phyloP scores from a whole-genome alignment of 1,284 basidiomycete genomes.

The Trichosporon ovoides region DNA sequence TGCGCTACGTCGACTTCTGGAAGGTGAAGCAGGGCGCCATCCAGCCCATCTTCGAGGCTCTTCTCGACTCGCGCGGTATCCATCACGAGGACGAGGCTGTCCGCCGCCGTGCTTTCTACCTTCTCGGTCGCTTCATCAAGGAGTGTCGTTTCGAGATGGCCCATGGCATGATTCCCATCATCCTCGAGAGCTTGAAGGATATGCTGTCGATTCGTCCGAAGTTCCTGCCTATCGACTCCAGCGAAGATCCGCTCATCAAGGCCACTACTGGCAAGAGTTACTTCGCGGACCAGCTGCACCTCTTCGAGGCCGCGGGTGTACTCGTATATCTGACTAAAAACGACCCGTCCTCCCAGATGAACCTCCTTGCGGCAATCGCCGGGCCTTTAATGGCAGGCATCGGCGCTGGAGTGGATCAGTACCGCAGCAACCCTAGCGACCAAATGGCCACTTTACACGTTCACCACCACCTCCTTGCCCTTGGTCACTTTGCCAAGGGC shows the following conservation, averaged over 20 bases:
- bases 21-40: constrained; percentile 83
- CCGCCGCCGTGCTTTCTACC: constrained; percentile 79
- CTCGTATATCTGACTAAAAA: constrained; percentile 67
- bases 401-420: constrained; percentile 59
- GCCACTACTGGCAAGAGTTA: constrained; percentile 60
- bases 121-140: constrained; percentile 89
- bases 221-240: constrained; percentile 51
- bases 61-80: constrained; percentile 78
- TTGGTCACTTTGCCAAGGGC: constrained; percentile 92
- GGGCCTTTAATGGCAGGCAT: constrained; percentile 76
- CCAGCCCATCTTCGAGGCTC: constrained; percentile 76
- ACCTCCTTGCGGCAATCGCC: constrained; percentile 69
- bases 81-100: constrained; percentile 71
- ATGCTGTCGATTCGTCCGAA: constrained; percentile 51
- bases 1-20: constrained; percentile 95
- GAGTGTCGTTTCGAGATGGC: constrained; percentile 77
- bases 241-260: constrained; percentile 61
- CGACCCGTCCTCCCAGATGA: constrained; percentile 64
- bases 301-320: constrained; percentile 88
- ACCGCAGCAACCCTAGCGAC: constrained; percentile 34
- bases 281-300: constrained; percentile 89
- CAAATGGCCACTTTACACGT: constrained; percentile 69
- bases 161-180: constrained; percentile 61
- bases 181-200: constrained; percentile 67
- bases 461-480: constrained; percentile 93